Evolutionary conservation across 2,329 filamentous ascomycete species (phyloP), one percentile per base, ranked within the genome.

Genomic region (Claviceps africana): DNA sequence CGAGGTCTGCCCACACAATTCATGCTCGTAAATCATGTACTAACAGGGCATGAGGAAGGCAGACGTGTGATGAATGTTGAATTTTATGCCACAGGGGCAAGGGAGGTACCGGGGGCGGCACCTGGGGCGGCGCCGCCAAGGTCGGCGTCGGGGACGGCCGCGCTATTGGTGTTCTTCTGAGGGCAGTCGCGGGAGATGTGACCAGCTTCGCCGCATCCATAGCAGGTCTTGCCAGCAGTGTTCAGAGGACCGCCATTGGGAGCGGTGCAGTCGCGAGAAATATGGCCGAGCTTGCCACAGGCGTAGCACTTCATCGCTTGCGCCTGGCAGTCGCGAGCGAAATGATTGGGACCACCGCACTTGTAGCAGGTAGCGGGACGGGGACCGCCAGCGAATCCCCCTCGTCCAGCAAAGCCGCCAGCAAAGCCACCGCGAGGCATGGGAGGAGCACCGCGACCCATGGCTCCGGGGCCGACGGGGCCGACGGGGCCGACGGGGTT

Each of bases 231-330:
- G 66, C 91, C 91, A 57, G 88, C 88, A 58, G 88, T 94, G 79
- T 93, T 96, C 60, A 97, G 78, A 47, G 91, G 89, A 25, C 93
- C 93, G 53, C 93, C 93, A 69, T 97, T 97, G 58, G 93, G 91
- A 56, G 91, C 88, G 47, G 90, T 95, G 78, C 93, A 98, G 72
- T 98, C 93, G 62, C 78, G 76, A 11, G 87, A 94, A 70, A 95
- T 95, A 73, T 95, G 89, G 50, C 88, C 88, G 60, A 95, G 82
- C 76, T 95, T 95, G 67, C 90, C 90, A 67, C 90, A 96, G 59
- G 90, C 90, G 65, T 95, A 96, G 78, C 90, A 96, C 76, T 96
- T 96, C 88, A 95, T 95, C 57, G 89, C 88, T 72, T 95, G 89
- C 60, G 93, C 90, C 76, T 97, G 93, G 78, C 93, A 98, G 65